phyloP scores from a whole-genome alignment of 169 alveolate genomes.

The Eimeria praecox region DNA sequence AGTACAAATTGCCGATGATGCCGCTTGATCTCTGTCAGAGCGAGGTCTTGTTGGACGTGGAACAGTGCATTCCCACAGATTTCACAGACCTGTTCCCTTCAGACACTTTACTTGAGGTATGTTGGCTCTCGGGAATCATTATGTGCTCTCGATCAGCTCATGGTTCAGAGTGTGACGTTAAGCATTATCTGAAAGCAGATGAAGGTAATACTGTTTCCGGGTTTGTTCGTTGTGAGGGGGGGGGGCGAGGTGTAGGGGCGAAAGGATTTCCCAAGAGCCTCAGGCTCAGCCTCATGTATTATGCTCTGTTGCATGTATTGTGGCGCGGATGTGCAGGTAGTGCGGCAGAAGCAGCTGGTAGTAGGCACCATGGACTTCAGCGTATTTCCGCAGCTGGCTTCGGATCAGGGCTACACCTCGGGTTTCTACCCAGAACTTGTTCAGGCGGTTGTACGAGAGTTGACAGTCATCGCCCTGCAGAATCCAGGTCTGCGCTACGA shows the following conservation, averaged over 20 bases:
- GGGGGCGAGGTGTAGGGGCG: neutral
- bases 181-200: no score
- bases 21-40: constrained; percentile 51
- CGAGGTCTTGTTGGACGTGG: constrained; percentile 39
- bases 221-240: no score
- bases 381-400: constrained; percentile 59
- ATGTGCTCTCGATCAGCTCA: neutral
- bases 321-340: constrained; percentile 40
- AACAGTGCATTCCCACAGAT: constrained; percentile 54
- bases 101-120: constrained; percentile 30
- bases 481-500: constrained; percentile 63
- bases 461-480: constrained; percentile 62
- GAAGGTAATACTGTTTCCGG: no score
- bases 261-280: no score
- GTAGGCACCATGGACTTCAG: constrained; percentile 72
- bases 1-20: constrained; percentile 59
- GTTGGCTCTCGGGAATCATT: neutral
- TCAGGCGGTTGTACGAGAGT: constrained; percentile 52
- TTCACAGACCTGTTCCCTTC: constrained; percentile 55
- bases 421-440: constrained; percentile 61
- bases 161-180: no score
- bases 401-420: constrained; percentile 54
- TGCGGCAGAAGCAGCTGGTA: constrained; percentile 34
- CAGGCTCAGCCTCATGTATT: neutral
- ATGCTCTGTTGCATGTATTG: neutral